Percentiles rank a stretch among this genome's conserved stretches.
These are phyloP conservation scores for Argentina anserina DNA, from an alignment of 306 rosid species.

Conservation along the genomic window DNA sequence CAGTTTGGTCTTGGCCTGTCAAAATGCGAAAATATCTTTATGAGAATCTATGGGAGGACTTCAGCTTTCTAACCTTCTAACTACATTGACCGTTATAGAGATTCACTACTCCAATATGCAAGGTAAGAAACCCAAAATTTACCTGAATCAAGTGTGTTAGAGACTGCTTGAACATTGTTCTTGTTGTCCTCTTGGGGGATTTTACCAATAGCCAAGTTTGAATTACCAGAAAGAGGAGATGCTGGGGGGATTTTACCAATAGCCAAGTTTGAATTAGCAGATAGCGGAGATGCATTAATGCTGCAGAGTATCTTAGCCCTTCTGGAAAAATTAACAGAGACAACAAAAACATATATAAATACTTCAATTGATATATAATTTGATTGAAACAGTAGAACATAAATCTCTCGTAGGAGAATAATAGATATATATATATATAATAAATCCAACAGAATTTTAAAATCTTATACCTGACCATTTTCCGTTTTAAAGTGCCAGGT, in stretches of 20 bases:
- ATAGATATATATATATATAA: neutral
- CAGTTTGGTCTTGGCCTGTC: conserved; percentile 56
- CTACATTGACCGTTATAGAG: neutral
- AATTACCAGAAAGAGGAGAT: conserved; percentile 29
- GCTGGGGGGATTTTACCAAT: conserved; percentile 37
- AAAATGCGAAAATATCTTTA: conserved; percentile 25
- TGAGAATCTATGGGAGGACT: conserved; percentile 18
- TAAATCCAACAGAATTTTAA: conserved; percentile 6
- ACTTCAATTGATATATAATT: neutral
- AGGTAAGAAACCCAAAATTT: conserved; percentile 18
- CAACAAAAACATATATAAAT: neutral
- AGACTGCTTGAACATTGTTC: conserved; percentile 37
- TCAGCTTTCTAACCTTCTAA: neutral
- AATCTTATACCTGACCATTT: conserved; percentile 63
- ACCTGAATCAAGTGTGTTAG: conserved; percentile 57
- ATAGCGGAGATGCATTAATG: conserved; percentile 36
- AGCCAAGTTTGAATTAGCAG: conserved; percentile 37
- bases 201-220: conserved; percentile 38
- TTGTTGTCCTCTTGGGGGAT: conserved; percentile 47
- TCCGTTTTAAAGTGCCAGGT: conserved; percentile 59
- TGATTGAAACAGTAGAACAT: conserved; percentile 19
- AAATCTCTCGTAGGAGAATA: neutral
- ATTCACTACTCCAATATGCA: neutral
- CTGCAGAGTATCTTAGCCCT: conserved; percentile 69
- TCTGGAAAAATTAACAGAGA: conserved; percentile 34